A percentile compares a stretch with the other conserved stretches of the same genome.
These are phyloP conservation scores for Silene latifolia DNA, from an alignment of 148 eudicot species.

Conservation along the genomic window DNA sequence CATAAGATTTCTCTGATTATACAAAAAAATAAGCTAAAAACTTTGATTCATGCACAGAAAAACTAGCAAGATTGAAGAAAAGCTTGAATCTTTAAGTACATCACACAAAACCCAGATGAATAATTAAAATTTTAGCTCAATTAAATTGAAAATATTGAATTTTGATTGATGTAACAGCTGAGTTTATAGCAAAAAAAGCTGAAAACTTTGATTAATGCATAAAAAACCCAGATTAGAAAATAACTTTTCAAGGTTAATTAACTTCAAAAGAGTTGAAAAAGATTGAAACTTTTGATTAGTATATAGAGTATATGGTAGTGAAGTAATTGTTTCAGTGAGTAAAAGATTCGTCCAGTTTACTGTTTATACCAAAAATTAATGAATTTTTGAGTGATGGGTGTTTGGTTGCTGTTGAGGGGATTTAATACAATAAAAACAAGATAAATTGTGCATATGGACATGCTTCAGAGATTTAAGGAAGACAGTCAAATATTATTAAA, in stretches of 20 bases:
- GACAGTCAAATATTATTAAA: background rate
- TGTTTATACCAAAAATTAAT: conserved; percentile 17
- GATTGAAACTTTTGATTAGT: conserved; percentile 9
- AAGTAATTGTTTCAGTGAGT: background rate
- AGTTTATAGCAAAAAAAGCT: background rate
- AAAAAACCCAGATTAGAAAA: conserved; percentile 5
- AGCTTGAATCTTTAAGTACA: background rate
- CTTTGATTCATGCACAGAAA: conserved; percentile 5
- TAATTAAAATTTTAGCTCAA: background rate
- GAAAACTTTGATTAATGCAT: background rate
- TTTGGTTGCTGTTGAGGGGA: conserved; percentile 11
- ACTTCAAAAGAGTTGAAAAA: background rate
- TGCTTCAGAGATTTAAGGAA: conserved; percentile 23
- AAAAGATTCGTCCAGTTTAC: conserved; percentile 11
- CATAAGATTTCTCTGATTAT: no score
- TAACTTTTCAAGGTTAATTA: background rate
- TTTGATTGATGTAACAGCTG: background rate
- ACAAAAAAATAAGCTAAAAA: background rate
- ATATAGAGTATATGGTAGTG: conserved; percentile 1
- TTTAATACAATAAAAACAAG: background rate
- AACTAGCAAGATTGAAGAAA: no score
- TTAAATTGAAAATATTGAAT: background rate
- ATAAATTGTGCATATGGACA: conserved; percentile 8
- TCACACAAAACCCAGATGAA: conserved; percentile 17
- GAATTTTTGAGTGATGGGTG: conserved; percentile 1